Conservation (phyloP, 306 rosid genomes). For the cucumber (Cucumis sativus) region DNA sequence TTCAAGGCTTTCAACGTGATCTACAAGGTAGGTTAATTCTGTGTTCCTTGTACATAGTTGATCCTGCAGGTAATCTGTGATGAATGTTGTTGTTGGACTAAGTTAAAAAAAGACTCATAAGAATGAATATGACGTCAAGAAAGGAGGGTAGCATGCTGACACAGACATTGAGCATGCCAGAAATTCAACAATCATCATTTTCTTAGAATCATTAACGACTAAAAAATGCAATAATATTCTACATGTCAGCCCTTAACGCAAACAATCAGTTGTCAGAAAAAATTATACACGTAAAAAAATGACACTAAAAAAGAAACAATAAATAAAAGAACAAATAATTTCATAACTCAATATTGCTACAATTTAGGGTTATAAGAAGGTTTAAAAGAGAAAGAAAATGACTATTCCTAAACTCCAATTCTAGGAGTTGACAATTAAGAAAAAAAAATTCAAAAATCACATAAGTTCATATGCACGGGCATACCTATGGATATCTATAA, state of each 20-base stretch:
- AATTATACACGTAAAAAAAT: not conserved
- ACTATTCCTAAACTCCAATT: not conserved
- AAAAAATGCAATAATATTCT: not conserved
- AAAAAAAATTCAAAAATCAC: too few species aligned
- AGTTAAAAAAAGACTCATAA: conserved; percentile 1
- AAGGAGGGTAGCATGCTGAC: not conserved
- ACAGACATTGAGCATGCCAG: conserved; percentile 7
- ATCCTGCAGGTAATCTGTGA: conserved; percentile 83
- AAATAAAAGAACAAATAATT: not conserved
- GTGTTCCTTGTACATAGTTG: conserved; percentile 49
- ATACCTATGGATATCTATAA: not conserved
- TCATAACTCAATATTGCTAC: not conserved
- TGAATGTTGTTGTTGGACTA: conserved; percentile 19
- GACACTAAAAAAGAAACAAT: not conserved
- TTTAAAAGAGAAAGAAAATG: not conserved
- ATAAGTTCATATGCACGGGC: not conserved
- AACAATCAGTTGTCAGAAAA: not conserved
- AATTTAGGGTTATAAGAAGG: not conserved
- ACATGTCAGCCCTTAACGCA: not conserved
- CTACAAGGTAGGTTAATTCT: conserved; percentile 43
- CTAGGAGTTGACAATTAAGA: not conserved
- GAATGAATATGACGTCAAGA: not conserved
- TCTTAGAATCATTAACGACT: not conserved
- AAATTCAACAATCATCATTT: not conserved
- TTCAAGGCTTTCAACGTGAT: conserved; percentile 38